A percentile compares a stretch with the other conserved stretches of the same genome.
These are phyloP conservation scores for Dactylellina cionopaga DNA, from an alignment of 2,329 filamentous ascomycete genomes.

Conservation along the genomic window DNA sequence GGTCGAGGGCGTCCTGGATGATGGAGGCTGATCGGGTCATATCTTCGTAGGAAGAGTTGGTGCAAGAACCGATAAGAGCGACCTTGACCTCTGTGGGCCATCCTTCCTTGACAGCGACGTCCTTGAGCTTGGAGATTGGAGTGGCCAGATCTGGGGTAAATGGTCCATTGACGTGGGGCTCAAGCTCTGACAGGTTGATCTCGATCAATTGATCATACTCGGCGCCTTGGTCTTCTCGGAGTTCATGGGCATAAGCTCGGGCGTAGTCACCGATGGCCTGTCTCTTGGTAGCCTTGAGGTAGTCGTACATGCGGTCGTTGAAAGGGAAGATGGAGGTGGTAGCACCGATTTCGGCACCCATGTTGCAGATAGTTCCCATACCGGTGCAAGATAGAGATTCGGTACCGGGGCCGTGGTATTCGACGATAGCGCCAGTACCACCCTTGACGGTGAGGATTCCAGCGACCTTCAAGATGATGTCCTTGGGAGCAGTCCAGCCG, in stretches of 20 bases:
- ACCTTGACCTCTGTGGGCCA: slow-evolving; percentile 98
- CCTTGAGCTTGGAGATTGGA: slow-evolving; percentile 96
- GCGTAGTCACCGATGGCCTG: slow-evolving; percentile 89
- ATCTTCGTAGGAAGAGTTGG: slow-evolving; percentile 87
- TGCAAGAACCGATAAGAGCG: slow-evolving; percentile 97
- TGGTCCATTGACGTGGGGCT: slow-evolving; percentile 98
- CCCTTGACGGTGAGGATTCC: slow-evolving; percentile 98
- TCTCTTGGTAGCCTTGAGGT: slow-evolving; percentile 90
- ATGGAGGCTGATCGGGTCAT: slow-evolving; percentile 95
- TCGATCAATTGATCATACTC: slow-evolving; percentile 97
- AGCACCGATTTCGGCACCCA: slow-evolving; percentile 71
- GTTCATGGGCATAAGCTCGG: slow-evolving; percentile 82
- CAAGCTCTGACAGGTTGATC: slow-evolving; percentile 92
- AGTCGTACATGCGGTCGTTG: slow-evolving; percentile 98
- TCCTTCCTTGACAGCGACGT: slow-evolving; percentile 90
- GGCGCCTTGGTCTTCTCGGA: slow-evolving; percentile 85
- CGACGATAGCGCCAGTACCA: slow-evolving; percentile 89
- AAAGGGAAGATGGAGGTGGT: slow-evolving; percentile 77
- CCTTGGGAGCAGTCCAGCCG: slow-evolving; percentile 94
- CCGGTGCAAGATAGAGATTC: slow-evolving; percentile 81
- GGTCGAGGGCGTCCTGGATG: slow-evolving; percentile 86
- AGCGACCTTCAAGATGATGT: slow-evolving; percentile 96
- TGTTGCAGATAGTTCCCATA: slow-evolving; percentile 82
- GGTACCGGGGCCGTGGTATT: slow-evolving; percentile 79
- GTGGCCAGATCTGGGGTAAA: slow-evolving; percentile 98